Percentiles rank a stretch among this genome's conserved stretches.
Conservation (phyloP, 768 basidiomycete species). For the Pleurotus sapidus region DNA sequence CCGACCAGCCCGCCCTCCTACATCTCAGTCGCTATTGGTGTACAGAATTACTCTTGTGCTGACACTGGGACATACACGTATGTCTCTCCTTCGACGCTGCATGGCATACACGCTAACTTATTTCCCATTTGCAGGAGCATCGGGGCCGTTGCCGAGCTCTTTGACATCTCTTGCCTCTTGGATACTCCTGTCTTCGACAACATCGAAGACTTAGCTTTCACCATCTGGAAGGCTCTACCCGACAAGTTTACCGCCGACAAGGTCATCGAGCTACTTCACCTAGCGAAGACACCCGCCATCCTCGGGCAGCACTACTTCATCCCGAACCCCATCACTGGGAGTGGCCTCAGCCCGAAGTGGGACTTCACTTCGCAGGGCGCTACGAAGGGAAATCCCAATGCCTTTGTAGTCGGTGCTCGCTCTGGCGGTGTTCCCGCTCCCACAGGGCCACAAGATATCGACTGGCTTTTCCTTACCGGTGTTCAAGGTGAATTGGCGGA, state of each 20-base stretch:
- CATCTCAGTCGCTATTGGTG: conserved; percentile 45
- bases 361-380: conserved; percentile 46
- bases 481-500: conserved; percentile 47
- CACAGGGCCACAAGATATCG: conserved; percentile 41
- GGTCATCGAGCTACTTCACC: conserved; percentile 15
- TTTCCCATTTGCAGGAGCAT: conserved; percentile 29
- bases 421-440: conserved; percentile 39
- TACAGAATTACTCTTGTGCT: conserved; percentile 55
- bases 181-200: conserved; percentile 23
- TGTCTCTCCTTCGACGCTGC: conserved; percentile 12
- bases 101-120: background rate
- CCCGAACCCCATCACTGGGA: conserved; percentile 37
- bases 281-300: conserved; percentile 14
- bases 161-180: conserved; percentile 51
- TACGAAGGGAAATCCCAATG: conserved; percentile 37
- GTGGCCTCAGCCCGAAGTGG: conserved; percentile 47
- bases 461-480: conserved; percentile 49
- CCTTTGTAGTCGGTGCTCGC: conserved; percentile 46
- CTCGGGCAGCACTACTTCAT: conserved; percentile 61
- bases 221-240: conserved; percentile 20
- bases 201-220: conserved; percentile 25
- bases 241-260: conserved; percentile 13
- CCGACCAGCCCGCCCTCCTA: conserved; percentile 33
- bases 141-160: conserved; percentile 51
- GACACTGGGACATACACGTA: conserved; percentile 44